phyloP scores from a whole-genome alignment of 768 basidiomycete species.

The Antrodiella citrinella region DNA sequence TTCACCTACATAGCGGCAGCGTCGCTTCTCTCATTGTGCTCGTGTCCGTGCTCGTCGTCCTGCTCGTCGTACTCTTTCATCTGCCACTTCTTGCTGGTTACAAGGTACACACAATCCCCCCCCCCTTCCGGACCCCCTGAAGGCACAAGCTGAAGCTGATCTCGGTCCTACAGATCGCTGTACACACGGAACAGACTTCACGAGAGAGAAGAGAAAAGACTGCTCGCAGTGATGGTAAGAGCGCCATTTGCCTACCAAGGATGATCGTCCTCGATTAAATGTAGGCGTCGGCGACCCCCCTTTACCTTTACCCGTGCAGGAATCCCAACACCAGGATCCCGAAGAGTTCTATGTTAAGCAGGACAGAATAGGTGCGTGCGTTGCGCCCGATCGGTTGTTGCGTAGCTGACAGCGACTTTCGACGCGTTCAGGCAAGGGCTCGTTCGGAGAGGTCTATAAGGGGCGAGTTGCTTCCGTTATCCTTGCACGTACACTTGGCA shows the following conservation, averaged over 20 bases:
- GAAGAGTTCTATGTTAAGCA: constrained; percentile 97
- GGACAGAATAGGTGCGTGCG: constrained; percentile 80
- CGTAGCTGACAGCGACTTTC: background rate
- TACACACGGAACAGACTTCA: background rate
- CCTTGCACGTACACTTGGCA: constrained; percentile 2
- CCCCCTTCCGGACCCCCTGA: constrained; percentile 1
- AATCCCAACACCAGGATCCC: constrained; percentile 74
- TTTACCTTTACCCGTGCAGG: constrained; percentile 33
- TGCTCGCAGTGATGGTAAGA: constrained; percentile 15
- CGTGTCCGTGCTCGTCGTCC: background rate
- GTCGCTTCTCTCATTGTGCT: background rate
- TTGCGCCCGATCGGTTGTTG: background rate
- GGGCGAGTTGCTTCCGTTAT: constrained; percentile 55
- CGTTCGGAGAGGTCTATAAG: constrained; percentile 99
- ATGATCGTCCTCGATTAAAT: background rate
- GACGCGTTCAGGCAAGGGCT: constrained; percentile 74
- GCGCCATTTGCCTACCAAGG: background rate
- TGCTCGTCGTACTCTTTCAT: background rate
- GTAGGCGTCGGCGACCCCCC: constrained; percentile 2
- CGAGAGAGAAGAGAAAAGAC: background rate
- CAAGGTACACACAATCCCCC: background rate
- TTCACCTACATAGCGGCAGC: background rate
- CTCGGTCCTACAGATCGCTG: background rate
- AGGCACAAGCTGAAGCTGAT: background rate
- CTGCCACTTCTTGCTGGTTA: background rate